A percentile compares a stretch with the other conserved stretches of the same genome.
phyloP scores from a whole-genome alignment of 306 rosid genomes.

The Quercus rubra region DNA sequence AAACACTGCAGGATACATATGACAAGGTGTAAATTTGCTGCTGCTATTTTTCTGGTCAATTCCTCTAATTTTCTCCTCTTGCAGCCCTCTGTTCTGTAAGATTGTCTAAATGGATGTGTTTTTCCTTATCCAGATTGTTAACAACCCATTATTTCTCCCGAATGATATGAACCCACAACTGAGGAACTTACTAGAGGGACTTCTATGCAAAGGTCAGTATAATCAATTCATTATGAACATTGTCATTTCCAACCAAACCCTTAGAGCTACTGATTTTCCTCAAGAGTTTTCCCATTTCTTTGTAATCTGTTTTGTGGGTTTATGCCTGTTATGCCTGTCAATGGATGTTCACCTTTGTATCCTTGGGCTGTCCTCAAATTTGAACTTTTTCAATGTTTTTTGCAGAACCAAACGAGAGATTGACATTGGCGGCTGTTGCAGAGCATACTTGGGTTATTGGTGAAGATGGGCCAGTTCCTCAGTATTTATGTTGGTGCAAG shows the following conservation, averaged over 20 bases:
- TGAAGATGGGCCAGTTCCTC: slow-evolving; percentile 69
- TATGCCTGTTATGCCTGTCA: not conserved
- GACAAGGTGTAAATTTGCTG: slow-evolving; percentile 57
- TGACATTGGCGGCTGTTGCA: slow-evolving; percentile 64
- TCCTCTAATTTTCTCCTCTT: not conserved
- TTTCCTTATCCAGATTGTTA: slow-evolving; percentile 69
- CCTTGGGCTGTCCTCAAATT: not conserved
- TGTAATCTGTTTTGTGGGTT: not conserved
- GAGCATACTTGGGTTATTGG: slow-evolving; percentile 74
- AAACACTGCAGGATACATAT: slow-evolving; percentile 94
- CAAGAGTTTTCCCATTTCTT: not conserved
- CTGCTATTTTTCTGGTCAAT: not conserved
- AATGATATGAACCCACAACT: slow-evolving; percentile 61
- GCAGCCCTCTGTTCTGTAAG: not conserved
- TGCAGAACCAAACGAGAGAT: slow-evolving; percentile 69
- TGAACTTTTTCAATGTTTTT: not conserved
- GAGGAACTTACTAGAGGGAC: slow-evolving; percentile 72
- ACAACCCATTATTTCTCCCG: slow-evolving; percentile 69
- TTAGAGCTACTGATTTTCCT: not conserved
- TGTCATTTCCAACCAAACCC: slow-evolving; percentile 1
- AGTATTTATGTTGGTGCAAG: slow-evolving; percentile 79
- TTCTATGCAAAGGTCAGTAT: slow-evolving; percentile 76
- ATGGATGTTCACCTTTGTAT: not conserved
- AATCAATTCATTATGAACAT: not conserved
- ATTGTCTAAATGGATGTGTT: not conserved